Evolutionary conservation across 768 basidiomycete species (phyloP).

Genomic region (Strobilomyces confusus): DNA sequence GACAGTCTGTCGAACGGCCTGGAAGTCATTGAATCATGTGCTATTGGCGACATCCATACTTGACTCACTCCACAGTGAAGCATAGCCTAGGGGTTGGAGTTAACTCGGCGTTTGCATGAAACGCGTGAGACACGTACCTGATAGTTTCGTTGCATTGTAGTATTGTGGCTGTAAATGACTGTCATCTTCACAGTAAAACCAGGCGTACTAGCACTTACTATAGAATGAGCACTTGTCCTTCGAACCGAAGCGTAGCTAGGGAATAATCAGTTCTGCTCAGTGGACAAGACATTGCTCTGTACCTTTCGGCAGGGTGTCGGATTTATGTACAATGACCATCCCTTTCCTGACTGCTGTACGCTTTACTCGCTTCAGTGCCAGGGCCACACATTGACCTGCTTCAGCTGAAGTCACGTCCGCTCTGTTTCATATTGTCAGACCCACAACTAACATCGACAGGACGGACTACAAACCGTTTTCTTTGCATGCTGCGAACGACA

Average conservation of each 20-base stretch:
- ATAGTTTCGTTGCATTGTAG: constrained; percentile 89
- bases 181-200: constrained; percentile 1
- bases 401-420: constrained; percentile 82
- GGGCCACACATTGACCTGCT: constrained; percentile 92
- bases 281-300: constrained; percentile 7
- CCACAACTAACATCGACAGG: background rate
- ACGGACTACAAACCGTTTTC: constrained; percentile 64
- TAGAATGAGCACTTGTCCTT: constrained; percentile 89
- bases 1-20: constrained; percentile 91
- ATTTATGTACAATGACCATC: constrained; percentile 86
- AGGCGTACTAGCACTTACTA: constrained; percentile 54
- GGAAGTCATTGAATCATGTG: constrained; percentile 5
- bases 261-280: background rate
- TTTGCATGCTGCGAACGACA: constrained; percentile 86
- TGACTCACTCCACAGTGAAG: constrained; percentile 79
- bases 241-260: constrained; percentile 76
- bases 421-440: constrained; percentile 35
- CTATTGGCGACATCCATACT: background rate
- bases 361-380: constrained; percentile 87
- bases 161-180: constrained; percentile 63
- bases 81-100: constrained; percentile 58
- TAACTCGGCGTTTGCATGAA: background rate
- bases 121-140: constrained; percentile 49
- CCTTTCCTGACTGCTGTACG: constrained; percentile 84
- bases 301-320: constrained; percentile 77